Evolutionary conservation across 805 yeast species (phyloP).

Genomic region (Kregervanrija delftensis): DNA sequence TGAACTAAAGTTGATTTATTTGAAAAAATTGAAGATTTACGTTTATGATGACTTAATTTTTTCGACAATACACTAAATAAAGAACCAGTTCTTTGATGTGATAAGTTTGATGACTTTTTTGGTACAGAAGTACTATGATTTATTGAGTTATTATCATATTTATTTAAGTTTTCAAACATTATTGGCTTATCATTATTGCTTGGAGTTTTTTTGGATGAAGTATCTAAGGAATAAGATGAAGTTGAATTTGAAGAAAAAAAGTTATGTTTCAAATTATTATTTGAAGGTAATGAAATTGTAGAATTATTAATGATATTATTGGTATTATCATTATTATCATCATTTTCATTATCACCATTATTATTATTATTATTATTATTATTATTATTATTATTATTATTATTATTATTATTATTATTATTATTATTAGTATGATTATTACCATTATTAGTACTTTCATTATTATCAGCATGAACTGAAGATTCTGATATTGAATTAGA

Average conservation of each 20-base stretch:
- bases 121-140: too few species aligned
- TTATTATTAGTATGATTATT: neutral
- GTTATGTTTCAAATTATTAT: neutral
- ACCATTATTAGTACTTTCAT: neutral
- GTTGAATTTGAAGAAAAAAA: slow-evolving; percentile 2
- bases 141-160: too few species aligned
- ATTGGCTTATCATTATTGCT: neutral
- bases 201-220: neutral
- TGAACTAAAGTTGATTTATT: neutral
- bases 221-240: slow-evolving; percentile 1
- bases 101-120: too few species aligned
- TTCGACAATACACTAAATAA: slow-evolving; percentile 20
- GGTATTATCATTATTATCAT: neutral
- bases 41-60: slow-evolving; percentile 20
- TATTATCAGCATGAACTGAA: neutral
- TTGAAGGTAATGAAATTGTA: slow-evolving; percentile 1
- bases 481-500: slow-evolving; percentile 3
- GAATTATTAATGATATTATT: neutral
- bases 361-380: neutral
- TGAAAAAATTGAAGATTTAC: slow-evolving; percentile 16
- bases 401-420: neutral
- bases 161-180: too few species aligned
- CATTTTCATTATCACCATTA: neutral
- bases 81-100: slow-evolving; percentile 19
- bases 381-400: neutral